A percentile compares a stretch with the other conserved stretches of the same genome.
phyloP scores from a whole-genome alignment of 352 stramenopile species.

The Phytophthora constricta region DNA sequence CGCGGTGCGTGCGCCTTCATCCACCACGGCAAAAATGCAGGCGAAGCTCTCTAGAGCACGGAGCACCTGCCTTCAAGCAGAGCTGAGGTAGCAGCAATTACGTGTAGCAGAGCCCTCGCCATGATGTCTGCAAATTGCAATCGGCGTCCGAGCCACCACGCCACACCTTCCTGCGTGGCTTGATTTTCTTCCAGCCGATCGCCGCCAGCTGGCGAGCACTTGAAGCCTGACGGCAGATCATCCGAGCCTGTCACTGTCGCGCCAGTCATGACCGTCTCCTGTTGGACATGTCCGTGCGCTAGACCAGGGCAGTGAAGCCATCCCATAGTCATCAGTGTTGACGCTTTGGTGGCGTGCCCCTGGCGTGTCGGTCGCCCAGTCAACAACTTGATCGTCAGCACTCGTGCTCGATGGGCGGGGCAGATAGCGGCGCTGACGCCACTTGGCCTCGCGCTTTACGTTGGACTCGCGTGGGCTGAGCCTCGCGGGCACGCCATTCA shows the following conservation, averaged over 20 bases:
- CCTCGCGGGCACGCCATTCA: neutral
- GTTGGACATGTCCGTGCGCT: no score
- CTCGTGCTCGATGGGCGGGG: no score
- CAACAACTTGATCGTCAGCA: neutral
- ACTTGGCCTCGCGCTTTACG: neutral
- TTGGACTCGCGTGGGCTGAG: neutral
- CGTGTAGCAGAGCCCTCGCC: no score
- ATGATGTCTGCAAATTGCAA: no score
- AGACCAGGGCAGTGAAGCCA: no score
- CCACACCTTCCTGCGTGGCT: no score
- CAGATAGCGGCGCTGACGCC: no score
- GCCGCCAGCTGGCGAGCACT: neutral
- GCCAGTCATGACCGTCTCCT: no score
- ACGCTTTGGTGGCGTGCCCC: neutral
- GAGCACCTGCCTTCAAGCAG: neutral
- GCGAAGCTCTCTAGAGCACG: neutral
- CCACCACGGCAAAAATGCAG: neutral
- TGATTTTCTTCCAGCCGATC: neutral
- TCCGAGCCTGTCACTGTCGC: neutral
- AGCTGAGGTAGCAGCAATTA: no score
- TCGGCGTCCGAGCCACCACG: no score
- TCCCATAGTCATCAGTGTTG: no score
- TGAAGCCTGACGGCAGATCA: neutral
- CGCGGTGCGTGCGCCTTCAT: neutral
- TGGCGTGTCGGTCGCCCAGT: slow-evolving; percentile 2